phyloP scores from a whole-genome alignment of 768 basidiomycete species.

The Naganishia kalamii region DNA sequence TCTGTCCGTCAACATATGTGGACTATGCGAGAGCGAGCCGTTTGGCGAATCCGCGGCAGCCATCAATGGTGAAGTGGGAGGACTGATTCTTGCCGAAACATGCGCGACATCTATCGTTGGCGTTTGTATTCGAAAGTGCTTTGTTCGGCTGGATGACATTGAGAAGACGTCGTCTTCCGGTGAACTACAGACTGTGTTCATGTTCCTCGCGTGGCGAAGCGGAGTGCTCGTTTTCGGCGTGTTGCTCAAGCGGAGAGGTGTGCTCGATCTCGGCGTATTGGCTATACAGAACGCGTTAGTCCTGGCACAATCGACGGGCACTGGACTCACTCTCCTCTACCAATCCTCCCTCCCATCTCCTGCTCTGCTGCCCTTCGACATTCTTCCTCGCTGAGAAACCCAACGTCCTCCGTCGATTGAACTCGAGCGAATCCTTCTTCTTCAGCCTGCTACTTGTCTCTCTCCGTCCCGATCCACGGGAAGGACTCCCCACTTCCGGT shows the following conservation, averaged over 20 bases:
- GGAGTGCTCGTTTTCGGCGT: background rate
- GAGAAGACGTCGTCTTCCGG: background rate
- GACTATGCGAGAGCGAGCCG: background rate
- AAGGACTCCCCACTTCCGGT: background rate
- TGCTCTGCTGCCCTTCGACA: background rate
- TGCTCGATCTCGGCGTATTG: background rate
- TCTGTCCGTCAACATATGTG: background rate
- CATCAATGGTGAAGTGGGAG: background rate
- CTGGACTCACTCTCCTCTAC: slow-evolving; percentile 5
- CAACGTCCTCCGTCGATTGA: slow-evolving; percentile 21
- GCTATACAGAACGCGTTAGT: background rate
- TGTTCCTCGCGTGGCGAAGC: background rate
- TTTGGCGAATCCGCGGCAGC: background rate
- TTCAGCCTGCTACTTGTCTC: slow-evolving; percentile 7
- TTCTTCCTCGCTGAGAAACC: slow-evolving; percentile 18
- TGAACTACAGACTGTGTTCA: background rate
- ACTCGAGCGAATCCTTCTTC: slow-evolving; percentile 22
- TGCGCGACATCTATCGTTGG: background rate
- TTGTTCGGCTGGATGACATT: background rate
- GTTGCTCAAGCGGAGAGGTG: background rate
- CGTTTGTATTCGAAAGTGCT: background rate
- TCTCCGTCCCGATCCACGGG: background rate
- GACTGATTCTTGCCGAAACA: background rate
- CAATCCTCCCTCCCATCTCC: slow-evolving; percentile 18
- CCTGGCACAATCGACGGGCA: no score